Evolutionary conservation across 257 asterid species (phyloP).

Genomic region (Fraxinus excelsior): DNA sequence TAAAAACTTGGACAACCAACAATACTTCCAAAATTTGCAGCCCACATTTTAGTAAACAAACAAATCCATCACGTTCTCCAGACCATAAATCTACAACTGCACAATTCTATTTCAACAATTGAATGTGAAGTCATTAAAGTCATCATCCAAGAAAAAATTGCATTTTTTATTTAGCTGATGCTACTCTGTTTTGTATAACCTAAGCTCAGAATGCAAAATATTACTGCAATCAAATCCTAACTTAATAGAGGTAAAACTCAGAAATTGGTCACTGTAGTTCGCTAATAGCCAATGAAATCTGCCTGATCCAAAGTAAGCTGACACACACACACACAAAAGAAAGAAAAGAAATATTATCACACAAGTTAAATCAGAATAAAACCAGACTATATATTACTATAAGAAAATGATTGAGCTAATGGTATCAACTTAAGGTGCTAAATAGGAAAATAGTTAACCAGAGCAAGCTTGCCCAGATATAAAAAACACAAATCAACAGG

Average conservation of each 20-base stretch:
- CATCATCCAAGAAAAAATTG: conserved; percentile 3
- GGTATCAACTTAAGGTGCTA: not conserved
- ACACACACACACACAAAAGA: too few species aligned
- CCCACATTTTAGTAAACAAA: conserved; percentile 9
- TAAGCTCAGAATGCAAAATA: conserved; percentile 2
- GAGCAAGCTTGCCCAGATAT: not conserved
- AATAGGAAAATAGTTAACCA: not conserved
- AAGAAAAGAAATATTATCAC: not conserved
- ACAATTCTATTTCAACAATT: not conserved
- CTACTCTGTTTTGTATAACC: not conserved
- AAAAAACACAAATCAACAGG: not conserved
- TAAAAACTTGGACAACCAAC: conserved; percentile 1
- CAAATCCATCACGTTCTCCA: conserved; percentile 5
- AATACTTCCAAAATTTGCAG: conserved; percentile 1
- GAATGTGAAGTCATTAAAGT: not conserved
- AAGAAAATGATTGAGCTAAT: not conserved
- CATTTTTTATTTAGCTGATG: not conserved
- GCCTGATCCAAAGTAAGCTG: not conserved
- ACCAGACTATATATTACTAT: not conserved
- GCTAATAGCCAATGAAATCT: not conserved
- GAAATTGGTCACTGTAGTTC: conserved; percentile 1
- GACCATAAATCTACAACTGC: conserved; percentile 6
- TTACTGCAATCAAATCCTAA: conserved; percentile 5
- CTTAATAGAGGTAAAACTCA: not conserved
- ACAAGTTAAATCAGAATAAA: not conserved